Conservation (phyloP, 768 basidiomycete species). For the Strobilomyces confusus region DNA sequence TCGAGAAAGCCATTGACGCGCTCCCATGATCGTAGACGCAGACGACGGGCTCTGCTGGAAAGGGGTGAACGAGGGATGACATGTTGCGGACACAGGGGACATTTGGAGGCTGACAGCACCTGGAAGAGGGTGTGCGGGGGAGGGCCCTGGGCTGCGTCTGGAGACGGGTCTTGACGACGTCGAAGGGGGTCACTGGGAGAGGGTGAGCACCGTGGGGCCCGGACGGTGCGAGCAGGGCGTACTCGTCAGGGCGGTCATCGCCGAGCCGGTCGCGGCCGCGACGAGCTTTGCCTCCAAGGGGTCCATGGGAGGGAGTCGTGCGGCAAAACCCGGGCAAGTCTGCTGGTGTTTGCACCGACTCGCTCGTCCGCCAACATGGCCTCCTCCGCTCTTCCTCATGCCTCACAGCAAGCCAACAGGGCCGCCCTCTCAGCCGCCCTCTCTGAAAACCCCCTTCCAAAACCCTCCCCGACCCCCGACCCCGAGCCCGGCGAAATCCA, state of each 20-base stretch:
- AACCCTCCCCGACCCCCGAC: conserved; percentile 26
- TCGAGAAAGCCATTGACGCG: too few relatives aligned
- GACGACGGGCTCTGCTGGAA: conserved; percentile 60
- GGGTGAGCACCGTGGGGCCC: conserved; percentile 6
- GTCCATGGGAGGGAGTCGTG: conserved; percentile 40
- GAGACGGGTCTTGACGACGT: conserved; percentile 93
- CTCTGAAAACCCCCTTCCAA: conserved; percentile 44
- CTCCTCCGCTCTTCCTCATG: conserved; percentile 44
- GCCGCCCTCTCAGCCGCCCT: conserved; percentile 74
- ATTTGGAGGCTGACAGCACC: conserved; percentile 65
- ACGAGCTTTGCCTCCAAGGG: conserved; percentile 74
- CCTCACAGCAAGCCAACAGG: conserved; percentile 74
- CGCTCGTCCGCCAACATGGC: conserved; percentile 14
- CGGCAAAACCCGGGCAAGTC: conserved; percentile 27
- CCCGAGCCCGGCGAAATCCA: conserved; percentile 81
- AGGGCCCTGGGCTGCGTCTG: conserved; percentile 80
- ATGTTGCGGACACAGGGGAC: conserved; percentile 65
- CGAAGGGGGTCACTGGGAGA: conserved; percentile 92
- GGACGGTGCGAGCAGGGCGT: conserved; percentile 18
- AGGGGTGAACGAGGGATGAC: conserved; percentile 64
- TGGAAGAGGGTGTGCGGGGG: conserved; percentile 48
- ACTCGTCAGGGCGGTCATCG: conserved; percentile 83
- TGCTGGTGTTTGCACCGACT: neutral
- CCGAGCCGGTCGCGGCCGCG: conserved; percentile 76
- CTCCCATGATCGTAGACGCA: too few relatives aligned